Evolutionary conservation across 164 flowering plant species (phyloP), one percentile per base, ranked within the genome.

Genomic region (Annona cherimola): DNA sequence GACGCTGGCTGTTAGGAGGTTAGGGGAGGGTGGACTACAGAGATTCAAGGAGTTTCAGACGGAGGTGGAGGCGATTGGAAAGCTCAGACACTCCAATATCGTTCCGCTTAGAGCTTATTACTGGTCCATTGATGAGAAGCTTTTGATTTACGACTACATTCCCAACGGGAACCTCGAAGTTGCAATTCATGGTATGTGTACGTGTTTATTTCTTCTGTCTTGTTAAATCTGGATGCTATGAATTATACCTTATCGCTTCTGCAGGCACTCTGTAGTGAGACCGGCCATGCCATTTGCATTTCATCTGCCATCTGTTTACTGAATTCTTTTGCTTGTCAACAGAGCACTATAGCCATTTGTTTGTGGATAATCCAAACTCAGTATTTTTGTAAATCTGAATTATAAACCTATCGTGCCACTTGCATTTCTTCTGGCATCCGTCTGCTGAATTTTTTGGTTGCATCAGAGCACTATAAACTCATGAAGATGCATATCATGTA

Each of bases 41-140:
- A 84, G 98, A 83, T 89, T 87, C 50, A 95, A 89, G 76, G 98
- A 95, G 74, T 94, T 94, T 75, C 91, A 88, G 72, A 86, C 91
- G 1, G 98, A 94, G 83, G 98, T 92, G 0, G 92, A 89, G 79
- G 98, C 98, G 35, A 89, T 94, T 73, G 96, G 93, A 19, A 92
- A 88, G 84, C 76, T 94, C 45, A 86, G 86, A 79, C 97, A 94
- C 79, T 88, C 85, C 0, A 90, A 94, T 69, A 83, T 94, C 60
- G 92, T 89, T 11, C 86, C 85, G 54, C 89, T 94, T 6, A 84
- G 90, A 73, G 97, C 97, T 12, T 94, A 89, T 83, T 94, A 92
- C 74, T 95, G 98, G 98, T 93, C 99, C 43, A 85, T 87, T 69
- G 96, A 94, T 70, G 97, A 94, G 88, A 94, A 94, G 86, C 83